Percentiles rank a stretch among this genome's conserved stretches.
Evolutionary conservation across 148 eudicot species (phyloP).

Genomic region (Rhododendron williamsianum): DNA sequence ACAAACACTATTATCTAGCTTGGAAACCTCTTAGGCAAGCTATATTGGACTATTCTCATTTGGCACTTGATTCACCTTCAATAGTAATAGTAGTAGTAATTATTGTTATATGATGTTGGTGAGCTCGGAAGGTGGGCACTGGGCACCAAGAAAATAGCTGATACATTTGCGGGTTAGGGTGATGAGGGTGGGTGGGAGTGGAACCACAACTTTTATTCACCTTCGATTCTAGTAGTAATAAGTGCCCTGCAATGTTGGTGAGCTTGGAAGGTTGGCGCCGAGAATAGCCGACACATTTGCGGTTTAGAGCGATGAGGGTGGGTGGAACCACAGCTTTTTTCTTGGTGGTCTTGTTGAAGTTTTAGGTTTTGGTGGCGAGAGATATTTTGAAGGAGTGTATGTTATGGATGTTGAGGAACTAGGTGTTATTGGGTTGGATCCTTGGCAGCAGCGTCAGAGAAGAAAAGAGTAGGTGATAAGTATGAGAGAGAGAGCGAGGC

Average conservation of each 20-base stretch:
- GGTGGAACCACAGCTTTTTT: background rate
- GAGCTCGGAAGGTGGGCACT: background rate
- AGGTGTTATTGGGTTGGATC: background rate
- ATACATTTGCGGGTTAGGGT: background rate
- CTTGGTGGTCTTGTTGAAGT: background rate
- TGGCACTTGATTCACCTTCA: background rate
- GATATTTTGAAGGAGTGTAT: background rate
- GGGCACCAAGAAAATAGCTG: background rate
- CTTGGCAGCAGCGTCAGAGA: background rate
- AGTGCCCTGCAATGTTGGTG: background rate
- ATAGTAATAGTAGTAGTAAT: background rate
- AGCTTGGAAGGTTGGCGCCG: background rate
- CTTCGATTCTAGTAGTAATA: background rate
- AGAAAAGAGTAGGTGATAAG: background rate
- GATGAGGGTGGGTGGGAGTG: background rate
- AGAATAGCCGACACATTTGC: background rate
- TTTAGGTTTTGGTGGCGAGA: background rate
- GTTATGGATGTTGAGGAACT: background rate
- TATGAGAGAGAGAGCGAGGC: background rate
- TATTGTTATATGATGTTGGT: background rate
- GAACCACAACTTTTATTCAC: background rate
- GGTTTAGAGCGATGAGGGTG: background rate
- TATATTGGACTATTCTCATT: background rate
- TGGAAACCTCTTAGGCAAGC: background rate
- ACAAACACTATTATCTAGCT: background rate